Evolutionary conservation across 495 filamentous ascomycete genomes (phyloP).

Genomic region (Tricharina praecox): DNA sequence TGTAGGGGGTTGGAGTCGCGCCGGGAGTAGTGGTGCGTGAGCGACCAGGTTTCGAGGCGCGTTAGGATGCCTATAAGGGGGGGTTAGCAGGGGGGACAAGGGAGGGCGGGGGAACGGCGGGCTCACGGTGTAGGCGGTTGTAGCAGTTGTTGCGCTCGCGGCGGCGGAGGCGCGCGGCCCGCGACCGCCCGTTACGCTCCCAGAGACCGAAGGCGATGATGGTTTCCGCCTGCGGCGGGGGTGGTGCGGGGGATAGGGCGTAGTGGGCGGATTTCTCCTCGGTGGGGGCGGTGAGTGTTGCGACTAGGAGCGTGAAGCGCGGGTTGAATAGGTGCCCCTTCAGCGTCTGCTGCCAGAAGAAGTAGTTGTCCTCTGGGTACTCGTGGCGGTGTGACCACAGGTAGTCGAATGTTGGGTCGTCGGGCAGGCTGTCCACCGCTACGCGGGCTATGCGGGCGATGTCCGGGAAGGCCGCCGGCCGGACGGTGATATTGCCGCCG

Average conservation of each 20-base stretch:
- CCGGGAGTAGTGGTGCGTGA: conserved; percentile 5
- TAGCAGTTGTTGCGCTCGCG: conserved; percentile 4
- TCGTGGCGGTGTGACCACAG: conserved; percentile 8
- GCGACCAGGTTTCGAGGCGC: conserved; percentile 6
- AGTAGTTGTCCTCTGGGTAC: conserved; percentile 14
- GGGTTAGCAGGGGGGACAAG: not conserved
- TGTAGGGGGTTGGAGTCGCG: conserved; percentile 7
- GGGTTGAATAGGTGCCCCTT: conserved; percentile 7
- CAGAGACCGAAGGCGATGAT: conserved; percentile 12
- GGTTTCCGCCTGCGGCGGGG: not conserved
- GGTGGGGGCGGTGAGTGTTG: not conserved
- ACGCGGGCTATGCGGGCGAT: conserved; percentile 1
- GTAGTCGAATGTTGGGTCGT: conserved; percentile 14
- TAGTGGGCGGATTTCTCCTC: no score
- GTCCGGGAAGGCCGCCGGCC: not conserved
- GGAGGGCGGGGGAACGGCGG: not conserved
- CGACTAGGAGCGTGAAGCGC: conserved; percentile 6
- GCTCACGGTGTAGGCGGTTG: not conserved
- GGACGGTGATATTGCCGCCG: not conserved
- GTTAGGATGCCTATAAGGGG: not conserved
- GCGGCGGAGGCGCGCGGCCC: not conserved
- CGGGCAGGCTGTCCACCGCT: conserved; percentile 1
- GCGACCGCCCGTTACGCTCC: conserved; percentile 5
- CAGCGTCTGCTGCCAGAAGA: conserved; percentile 11
- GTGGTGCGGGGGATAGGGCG: no score